Evolutionary conservation across 352 stramenopile genomes (phyloP).

Genomic region (Pythium aquatile): DNA sequence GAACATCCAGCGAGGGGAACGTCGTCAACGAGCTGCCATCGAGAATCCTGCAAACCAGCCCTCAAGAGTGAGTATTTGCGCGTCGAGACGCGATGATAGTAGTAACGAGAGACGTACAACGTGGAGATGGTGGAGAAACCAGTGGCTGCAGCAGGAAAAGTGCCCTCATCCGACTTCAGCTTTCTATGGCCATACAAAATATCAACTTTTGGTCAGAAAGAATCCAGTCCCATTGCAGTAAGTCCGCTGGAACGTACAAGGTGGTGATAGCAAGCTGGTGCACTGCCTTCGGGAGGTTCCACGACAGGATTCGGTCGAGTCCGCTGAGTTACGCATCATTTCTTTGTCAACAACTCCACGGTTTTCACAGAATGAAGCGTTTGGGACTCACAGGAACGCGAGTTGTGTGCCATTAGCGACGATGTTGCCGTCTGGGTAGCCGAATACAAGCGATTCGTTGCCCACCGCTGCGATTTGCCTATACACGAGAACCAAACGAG

Average conservation of each 20-base stretch:
- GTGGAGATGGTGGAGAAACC: slow-evolving; percentile 12
- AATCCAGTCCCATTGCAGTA: too few species aligned
- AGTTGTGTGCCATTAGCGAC: slow-evolving; percentile 14
- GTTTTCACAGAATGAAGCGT: not conserved
- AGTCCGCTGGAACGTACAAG: slow-evolving; percentile 1
- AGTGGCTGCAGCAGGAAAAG: not conserved
- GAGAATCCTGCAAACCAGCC: slow-evolving; percentile 1
- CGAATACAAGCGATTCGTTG: not conserved
- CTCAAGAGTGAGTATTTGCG: not conserved
- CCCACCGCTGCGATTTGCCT: slow-evolving; percentile 2
- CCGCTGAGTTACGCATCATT: not conserved
- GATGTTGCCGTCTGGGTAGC: slow-evolving; percentile 10
- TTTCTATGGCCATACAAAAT: not conserved
- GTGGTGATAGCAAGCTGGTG: slow-evolving; percentile 7
- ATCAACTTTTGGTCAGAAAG: too few species aligned
- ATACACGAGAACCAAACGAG: not conserved
- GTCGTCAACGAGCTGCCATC: not conserved
- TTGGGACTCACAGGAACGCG: slow-evolving; percentile 8
- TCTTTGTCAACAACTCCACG: not conserved
- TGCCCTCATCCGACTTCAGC: not conserved
- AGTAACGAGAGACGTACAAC: slow-evolving; percentile 4
- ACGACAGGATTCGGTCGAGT: not conserved
- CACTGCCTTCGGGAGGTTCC: not conserved
- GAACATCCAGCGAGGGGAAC: slow-evolving; percentile 9
- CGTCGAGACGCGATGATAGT: not conserved